Conservation (phyloP, 225 moss, liverwort and hornwort genomes). For the Physcomitrium patens region DNA sequence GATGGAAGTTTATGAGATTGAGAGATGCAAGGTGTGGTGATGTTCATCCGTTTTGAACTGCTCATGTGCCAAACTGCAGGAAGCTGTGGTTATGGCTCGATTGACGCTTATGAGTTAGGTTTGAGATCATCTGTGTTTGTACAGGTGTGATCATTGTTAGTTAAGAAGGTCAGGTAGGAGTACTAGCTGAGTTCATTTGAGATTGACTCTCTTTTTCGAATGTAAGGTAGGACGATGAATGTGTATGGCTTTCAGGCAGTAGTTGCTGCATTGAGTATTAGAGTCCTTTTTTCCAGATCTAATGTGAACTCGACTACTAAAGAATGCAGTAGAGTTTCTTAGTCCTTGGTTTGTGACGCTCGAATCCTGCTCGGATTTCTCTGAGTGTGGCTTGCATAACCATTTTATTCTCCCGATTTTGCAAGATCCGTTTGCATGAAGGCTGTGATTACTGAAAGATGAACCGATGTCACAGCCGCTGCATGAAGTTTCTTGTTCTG, state of each 20-base stretch:
- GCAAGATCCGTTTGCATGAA: not conserved
- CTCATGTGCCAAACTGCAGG: too few relatives aligned
- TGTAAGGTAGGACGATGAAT: not conserved
- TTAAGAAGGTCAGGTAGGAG: too few relatives aligned
- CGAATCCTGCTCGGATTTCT: not conserved
- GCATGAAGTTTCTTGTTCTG: constrained; percentile 10
- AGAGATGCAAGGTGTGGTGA: too few relatives aligned
- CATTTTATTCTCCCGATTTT: not conserved
- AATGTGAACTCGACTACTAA: not conserved
- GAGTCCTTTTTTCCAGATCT: not conserved
- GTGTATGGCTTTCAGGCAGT: not conserved
- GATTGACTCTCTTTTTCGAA: too few relatives aligned
- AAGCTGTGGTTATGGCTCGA: too few relatives aligned
- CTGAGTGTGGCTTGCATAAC: not conserved
- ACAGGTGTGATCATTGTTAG: too few relatives aligned
- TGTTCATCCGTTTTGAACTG: too few relatives aligned
- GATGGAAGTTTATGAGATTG: too few relatives aligned
- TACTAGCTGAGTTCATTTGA: too few relatives aligned
- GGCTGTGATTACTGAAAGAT: not conserved
- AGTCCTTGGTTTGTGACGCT: not conserved
- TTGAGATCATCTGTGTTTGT: too few relatives aligned
- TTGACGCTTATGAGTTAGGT: too few relatives aligned
- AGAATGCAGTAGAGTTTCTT: not conserved
- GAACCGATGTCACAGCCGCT: not conserved
- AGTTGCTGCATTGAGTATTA: constrained; percentile 6